Evolutionary conservation across 306 rosid species (phyloP).

Genomic region (Lotus japonicus): DNA sequence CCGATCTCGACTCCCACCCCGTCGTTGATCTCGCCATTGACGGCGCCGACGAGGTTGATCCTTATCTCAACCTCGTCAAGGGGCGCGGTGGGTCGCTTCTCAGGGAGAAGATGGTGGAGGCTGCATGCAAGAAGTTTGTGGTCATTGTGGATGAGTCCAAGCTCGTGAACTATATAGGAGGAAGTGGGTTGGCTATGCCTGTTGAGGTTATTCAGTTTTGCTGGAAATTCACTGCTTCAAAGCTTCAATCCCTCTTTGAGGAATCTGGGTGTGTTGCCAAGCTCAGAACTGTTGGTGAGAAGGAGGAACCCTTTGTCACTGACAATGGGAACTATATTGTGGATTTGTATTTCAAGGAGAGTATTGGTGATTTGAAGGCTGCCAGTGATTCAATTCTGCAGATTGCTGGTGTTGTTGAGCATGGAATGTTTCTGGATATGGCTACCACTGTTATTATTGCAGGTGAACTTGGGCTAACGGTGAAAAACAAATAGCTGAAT

Average conservation of each 20-base stretch:
- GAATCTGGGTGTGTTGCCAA: conserved; percentile 61
- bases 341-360: conserved; percentile 59
- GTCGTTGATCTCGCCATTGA: conserved; percentile 75
- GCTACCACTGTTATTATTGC: conserved; percentile 87
- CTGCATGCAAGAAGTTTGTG: conserved; percentile 62
- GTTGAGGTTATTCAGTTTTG: conserved; percentile 75
- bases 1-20: conserved; percentile 71
- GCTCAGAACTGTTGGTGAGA: conserved; percentile 43
- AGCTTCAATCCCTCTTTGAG: conserved; percentile 43
- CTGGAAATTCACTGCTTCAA: conserved; percentile 62
- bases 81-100: conserved; percentile 89
- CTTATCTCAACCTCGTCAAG: conserved; percentile 59
- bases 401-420: conserved; percentile 84
- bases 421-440: conserved; percentile 85
- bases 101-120: conserved; percentile 81
- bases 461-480: conserved; percentile 67
- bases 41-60: conserved; percentile 94
- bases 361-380: conserved; percentile 71
- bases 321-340: conserved; percentile 71
- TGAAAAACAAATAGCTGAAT: conserved; percentile 44
- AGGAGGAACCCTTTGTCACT: conserved; percentile 50
- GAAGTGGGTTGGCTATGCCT: conserved; percentile 76
- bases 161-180: conserved; percentile 58
- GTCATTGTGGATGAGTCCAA: conserved; percentile 85
- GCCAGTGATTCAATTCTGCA: conserved; percentile 70